These are phyloP conservation scores for Nitzschia putrida DNA, from an alignment of 108 stramenopile species.

Conservation along the genomic window DNA sequence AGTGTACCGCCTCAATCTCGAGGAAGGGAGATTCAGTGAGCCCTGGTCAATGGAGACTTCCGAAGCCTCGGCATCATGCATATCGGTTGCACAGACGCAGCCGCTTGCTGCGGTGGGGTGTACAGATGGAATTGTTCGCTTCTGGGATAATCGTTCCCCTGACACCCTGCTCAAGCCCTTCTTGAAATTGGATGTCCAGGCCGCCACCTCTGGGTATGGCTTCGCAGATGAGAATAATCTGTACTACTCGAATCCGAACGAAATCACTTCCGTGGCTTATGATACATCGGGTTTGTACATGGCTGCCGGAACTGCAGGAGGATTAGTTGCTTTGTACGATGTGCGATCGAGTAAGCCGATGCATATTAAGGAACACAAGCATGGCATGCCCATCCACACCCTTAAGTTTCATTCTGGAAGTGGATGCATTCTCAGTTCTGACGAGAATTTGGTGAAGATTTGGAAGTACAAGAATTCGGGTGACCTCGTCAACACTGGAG, in stretches of 20 bases:
- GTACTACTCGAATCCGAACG: conserved; percentile 37
- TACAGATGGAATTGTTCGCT: conserved; percentile 87
- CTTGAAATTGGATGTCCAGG: conserved; percentile 74
- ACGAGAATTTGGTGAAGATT: conserved; percentile 92
- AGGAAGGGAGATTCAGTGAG: conserved; percentile 93
- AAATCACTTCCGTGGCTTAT: conserved; percentile 87
- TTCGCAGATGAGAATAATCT: conserved; percentile 57
- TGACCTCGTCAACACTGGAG: conserved; percentile 32
- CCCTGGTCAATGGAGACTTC: conserved; percentile 65
- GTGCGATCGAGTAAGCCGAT: conserved; percentile 89
- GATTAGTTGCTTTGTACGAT: conserved; percentile 92
- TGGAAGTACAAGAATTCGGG: conserved; percentile 85
- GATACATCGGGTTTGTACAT: conserved; percentile 86
- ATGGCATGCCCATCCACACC: conserved; percentile 92
- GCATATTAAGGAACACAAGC: conserved; percentile 93
- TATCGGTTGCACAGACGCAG: conserved; percentile 68
- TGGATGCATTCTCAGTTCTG: conserved; percentile 80
- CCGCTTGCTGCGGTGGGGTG: conserved; percentile 82
- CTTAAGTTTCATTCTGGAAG: conserved; percentile 84
- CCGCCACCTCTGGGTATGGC: conserved; percentile 71
- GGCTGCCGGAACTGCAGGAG: conserved; percentile 91
- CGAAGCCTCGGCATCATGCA: conserved; percentile 56
- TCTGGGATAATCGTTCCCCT: conserved; percentile 90
- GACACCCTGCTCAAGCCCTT: conserved; percentile 72
- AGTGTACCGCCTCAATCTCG: conserved; percentile 93